A percentile compares a stretch with the other conserved stretches of the same genome.
phyloP scores from a whole-genome alignment of 305 asterid genomes.

The Rubia peregrina region DNA sequence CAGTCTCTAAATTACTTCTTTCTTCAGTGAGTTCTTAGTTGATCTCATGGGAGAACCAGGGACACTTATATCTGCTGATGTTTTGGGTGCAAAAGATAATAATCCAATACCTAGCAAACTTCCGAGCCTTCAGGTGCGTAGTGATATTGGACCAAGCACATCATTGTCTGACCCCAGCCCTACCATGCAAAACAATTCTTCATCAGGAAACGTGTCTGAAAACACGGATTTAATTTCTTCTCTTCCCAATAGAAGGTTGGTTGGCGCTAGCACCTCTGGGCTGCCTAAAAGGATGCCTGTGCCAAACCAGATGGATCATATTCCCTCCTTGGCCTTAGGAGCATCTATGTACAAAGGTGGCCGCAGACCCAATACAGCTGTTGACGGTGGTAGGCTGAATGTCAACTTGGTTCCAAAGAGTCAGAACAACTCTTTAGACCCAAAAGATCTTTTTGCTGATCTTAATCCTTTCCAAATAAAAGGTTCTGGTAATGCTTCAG shows the following conservation, averaged over 20 bases:
- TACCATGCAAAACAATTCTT: constrained; percentile 30
- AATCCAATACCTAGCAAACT: constrained; percentile 44
- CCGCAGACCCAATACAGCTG: constrained; percentile 61
- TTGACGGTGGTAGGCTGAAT: constrained; percentile 61
- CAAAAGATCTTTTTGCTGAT: constrained; percentile 81
- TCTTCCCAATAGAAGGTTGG: constrained; percentile 29
- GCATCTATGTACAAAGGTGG: constrained; percentile 65
- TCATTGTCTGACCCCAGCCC: constrained; percentile 30
- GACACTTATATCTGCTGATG: constrained; percentile 85
- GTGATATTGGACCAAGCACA: constrained; percentile 28
- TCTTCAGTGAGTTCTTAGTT: constrained; percentile 87
- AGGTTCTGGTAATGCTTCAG: constrained; percentile 57
- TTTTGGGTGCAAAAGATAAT: constrained; percentile 58
- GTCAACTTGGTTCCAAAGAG: constrained; percentile 63
- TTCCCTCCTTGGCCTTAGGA: constrained; percentile 48
- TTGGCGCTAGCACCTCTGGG: constrained; percentile 60
- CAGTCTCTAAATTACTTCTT: constrained; percentile 32
- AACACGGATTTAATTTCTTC: constrained; percentile 38
- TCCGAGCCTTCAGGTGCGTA: constrained; percentile 38
- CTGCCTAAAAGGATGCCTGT: constrained; percentile 34
- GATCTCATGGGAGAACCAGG: constrained; percentile 99
- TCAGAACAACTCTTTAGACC: constrained; percentile 58
- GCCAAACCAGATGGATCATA: constrained; percentile 51
- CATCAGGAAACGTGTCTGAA: constrained; percentile 32
- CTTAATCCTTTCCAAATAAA: constrained; percentile 90